Percentiles rank a stretch among this genome's conserved stretches.
These are phyloP conservation scores for Phialemoniopsis sp. DNA, from an alignment of 2,329 filamentous ascomycete genomes.

Conservation along the genomic window DNA sequence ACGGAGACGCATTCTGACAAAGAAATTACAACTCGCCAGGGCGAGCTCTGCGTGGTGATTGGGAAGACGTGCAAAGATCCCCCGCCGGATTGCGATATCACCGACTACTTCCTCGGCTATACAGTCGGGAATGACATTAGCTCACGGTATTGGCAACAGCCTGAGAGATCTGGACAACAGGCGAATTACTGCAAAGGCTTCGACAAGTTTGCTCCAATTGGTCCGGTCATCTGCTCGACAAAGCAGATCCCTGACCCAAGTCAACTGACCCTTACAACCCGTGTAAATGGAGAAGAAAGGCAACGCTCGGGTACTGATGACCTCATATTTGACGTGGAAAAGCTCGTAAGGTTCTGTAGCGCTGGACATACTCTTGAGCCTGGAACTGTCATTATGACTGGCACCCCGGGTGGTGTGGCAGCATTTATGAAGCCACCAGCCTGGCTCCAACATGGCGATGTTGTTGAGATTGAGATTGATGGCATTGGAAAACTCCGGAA, in stretches of 20 bases:
- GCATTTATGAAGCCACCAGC: slow-evolving; percentile 26
- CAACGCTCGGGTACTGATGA: slow-evolving; percentile 36
- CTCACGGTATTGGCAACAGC: slow-evolving; percentile 44
- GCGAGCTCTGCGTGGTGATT: slow-evolving; percentile 46
- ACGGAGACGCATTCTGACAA: too few relatives aligned
- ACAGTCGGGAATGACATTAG: slow-evolving; percentile 51
- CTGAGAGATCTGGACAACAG: slow-evolving; percentile 28
- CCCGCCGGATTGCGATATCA: slow-evolving; percentile 35
- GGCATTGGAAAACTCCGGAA: slow-evolving; percentile 17
- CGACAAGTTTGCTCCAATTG: slow-evolving; percentile 47
- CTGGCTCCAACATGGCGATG: slow-evolving; percentile 27
- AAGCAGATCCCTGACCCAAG: slow-evolving; percentile 17
- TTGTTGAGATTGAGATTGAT: slow-evolving; percentile 27
- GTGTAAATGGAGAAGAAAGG: slow-evolving; percentile 39
- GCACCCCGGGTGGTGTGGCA: slow-evolving; percentile 34
- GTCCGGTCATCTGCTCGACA: slow-evolving; percentile 27
- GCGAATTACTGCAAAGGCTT: slow-evolving; percentile 48
- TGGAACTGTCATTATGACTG: slow-evolving; percentile 40
- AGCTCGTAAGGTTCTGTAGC: slow-evolving; percentile 32
- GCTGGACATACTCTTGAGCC: slow-evolving; percentile 34
- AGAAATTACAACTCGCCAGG: too few relatives aligned
- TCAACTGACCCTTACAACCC: slow-evolving; percentile 19
- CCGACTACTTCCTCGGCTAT: slow-evolving; percentile 51
- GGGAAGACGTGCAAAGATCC: slow-evolving; percentile 43
- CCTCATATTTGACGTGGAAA: slow-evolving; percentile 36